phyloP scores from a whole-genome alignment of 345 rosid species.

The Mangifera indica region DNA sequence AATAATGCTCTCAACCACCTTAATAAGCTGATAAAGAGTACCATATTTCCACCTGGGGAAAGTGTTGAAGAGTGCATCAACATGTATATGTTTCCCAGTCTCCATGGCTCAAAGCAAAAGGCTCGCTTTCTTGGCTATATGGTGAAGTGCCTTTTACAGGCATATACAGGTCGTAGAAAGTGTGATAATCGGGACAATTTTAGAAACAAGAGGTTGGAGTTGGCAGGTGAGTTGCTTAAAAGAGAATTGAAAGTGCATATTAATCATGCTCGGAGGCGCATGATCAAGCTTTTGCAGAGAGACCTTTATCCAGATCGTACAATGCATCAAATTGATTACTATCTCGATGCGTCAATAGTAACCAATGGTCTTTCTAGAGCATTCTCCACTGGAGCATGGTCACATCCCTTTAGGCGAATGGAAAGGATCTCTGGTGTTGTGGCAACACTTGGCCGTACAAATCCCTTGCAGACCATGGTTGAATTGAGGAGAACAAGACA shows the following conservation, averaged over 20 bases:
- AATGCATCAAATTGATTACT: constrained; percentile 63
- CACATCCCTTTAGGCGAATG: constrained; percentile 72
- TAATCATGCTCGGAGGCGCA: constrained; percentile 65
- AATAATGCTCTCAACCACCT: constrained; percentile 44
- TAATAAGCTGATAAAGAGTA: constrained; percentile 36
- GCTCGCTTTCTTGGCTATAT: constrained; percentile 88
- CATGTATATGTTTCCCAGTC: constrained; percentile 63
- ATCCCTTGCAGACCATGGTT: constrained; percentile 77
- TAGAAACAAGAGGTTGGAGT: constrained; percentile 81
- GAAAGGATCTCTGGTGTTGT: constrained; percentile 95
- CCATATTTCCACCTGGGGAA: constrained; percentile 77
- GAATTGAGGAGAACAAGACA: constrained; percentile 86
- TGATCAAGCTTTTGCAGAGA: constrained; percentile 71
- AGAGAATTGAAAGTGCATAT: constrained; percentile 78
- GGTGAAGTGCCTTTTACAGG: constrained; percentile 78
- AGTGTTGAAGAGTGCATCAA: constrained; percentile 54
- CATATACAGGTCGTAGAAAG: constrained; percentile 65
- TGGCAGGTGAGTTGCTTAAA: constrained; percentile 85
- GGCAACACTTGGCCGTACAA: constrained; percentile 79
- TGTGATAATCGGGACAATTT: constrained; percentile 83
- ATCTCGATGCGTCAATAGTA: constrained; percentile 84
- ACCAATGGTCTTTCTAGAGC: constrained; percentile 91
- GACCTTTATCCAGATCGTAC: constrained; percentile 69
- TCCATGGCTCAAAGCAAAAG: constrained; percentile 55
- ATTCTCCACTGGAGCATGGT: constrained; percentile 98